Evolutionary conservation across 306 rosid species (phyloP), one percentile per base, ranked within the genome.

Genomic region (Cucumis melo): DNA sequence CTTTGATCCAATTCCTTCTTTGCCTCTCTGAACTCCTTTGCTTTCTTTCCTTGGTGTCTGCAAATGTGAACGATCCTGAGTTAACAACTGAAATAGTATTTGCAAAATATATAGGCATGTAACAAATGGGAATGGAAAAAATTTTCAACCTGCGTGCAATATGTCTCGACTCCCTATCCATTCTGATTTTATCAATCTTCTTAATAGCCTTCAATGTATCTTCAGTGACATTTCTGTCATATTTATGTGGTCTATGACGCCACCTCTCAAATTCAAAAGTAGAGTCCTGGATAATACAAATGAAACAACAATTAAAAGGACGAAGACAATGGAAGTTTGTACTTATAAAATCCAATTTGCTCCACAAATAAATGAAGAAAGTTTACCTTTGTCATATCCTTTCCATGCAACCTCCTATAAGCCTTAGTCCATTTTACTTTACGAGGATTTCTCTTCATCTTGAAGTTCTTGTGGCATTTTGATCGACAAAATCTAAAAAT

Each of bases 351-450:
- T 14, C 7, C 54, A 5, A 71, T 3, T 16, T 46, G 34, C 46
- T 71, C 58, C 59, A 7, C 6, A 48, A 16, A 7, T 7, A 0
- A 61, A 63, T 19, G 29, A 55, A 53, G 67, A 10, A 41, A 8
- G 29, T 13, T 51, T 71, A 93, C 97, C 91, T 91, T 90, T 50
- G 97, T 93, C 97, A 93, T 91, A 82, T 91, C 96, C 91, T 91
- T 93, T 82, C 96, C 97, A 79, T 84, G 92, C 77, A 88, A 83
- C 57, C 88, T 75, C 54, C 94, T 85, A 80, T 87, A 90, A 39
- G 98, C 97, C 87, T 91, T 91, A 23, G 96, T 93, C 98, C 97
- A 91, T 80, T 88, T 89, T 6, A 93, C 97, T 78, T 93, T 93
- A 13, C 96, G 92, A 42, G 98, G 97, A 82, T 91, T 90, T 78